Evolutionary conservation across 192 early-diverging fungal genomes (phyloP), one percentile per base, ranked within the genome.

Genomic region (Cetraspora pellucida): DNA sequence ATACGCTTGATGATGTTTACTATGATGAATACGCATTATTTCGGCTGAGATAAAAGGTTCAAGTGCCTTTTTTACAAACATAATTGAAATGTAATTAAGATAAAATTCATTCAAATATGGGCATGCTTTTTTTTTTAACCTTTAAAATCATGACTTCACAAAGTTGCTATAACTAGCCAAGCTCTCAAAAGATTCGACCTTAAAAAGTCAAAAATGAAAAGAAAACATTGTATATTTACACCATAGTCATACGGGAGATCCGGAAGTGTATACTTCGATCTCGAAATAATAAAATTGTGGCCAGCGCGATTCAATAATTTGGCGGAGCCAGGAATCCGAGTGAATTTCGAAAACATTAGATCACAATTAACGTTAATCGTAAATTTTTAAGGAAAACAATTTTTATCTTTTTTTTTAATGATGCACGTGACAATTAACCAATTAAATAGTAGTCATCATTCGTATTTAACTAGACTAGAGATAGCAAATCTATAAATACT

Each of bases 1-100:
- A 79, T 98, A 98, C 7, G 95, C 74, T 77, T 94, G 92, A 81
- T 98, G 97, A 86, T 98, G 97, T 90, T 98, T 98, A 81, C 82
- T 64, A 86, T 98, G 93, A 86, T 98, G 97, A 58, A 98, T 81
- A 75, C 92, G 78, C 95, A 98, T 97, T 81, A 97, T 98, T 80
- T 98, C 94, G 59, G 90, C 90, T 50, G 90, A 94, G 82, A 98
- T 95, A 82, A 89, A 90, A 49, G 97, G 96, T 85, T 98, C 96
- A 75, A 98, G 91, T 76, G 88, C 92, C 90, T 93, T 47, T 31
- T 47, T n/a, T 27, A 16, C 10, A 11, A 46, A 6, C 37, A 25
- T 43, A 17, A 65, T 19, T 16, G 37, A 68, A 70, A 30, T 23
- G 66, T 46, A 57, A 68, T 27, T 3, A 45, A 49, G 31, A 25